These are phyloP conservation scores for Penicillium arizonense DNA, from an alignment of 495 filamentous ascomycete species.

Conservation along the genomic window DNA sequence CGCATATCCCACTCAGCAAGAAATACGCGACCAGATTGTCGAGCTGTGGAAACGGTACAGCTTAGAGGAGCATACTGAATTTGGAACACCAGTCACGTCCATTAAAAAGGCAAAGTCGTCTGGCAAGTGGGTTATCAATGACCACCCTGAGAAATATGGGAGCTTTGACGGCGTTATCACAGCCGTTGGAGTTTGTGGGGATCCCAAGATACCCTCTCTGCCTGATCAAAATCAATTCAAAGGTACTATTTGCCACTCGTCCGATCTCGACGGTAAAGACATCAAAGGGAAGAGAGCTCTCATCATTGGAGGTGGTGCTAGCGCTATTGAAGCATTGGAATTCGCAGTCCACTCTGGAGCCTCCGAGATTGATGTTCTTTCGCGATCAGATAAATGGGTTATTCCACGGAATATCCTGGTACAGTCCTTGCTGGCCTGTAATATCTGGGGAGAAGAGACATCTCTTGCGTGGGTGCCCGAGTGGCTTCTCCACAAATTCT, in stretches of 20 bases:
- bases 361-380: constrained; percentile 66
- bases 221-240: constrained; percentile 64
- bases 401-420: constrained; percentile 77
- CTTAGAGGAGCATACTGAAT: constrained; percentile 66
- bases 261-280: constrained; percentile 64
- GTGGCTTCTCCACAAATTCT: constrained; percentile 68
- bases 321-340: constrained; percentile 80
- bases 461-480: constrained; percentile 75
- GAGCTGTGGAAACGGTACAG: constrained; percentile 75
- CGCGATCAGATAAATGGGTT: constrained; percentile 84
- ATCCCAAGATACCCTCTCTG: constrained; percentile 67
- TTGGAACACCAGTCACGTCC: constrained; percentile 65
- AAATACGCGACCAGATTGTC: constrained; percentile 69
- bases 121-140: constrained; percentile 79
- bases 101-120: constrained; percentile 60
- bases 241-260: constrained; percentile 72
- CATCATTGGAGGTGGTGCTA: constrained; percentile 77
- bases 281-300: constrained; percentile 70
- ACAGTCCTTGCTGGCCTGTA: constrained; percentile 70
- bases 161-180: constrained; percentile 75
- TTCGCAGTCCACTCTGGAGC: constrained; percentile 69
- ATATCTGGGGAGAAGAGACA: constrained; percentile 78
- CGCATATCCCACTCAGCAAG: constrained; percentile 71
- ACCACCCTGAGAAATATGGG: constrained; percentile 65
- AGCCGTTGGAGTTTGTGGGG: constrained; percentile 77